These are phyloP conservation scores for Avicennia marina DNA, from an alignment of 257 asterid species.

Conservation along the genomic window DNA sequence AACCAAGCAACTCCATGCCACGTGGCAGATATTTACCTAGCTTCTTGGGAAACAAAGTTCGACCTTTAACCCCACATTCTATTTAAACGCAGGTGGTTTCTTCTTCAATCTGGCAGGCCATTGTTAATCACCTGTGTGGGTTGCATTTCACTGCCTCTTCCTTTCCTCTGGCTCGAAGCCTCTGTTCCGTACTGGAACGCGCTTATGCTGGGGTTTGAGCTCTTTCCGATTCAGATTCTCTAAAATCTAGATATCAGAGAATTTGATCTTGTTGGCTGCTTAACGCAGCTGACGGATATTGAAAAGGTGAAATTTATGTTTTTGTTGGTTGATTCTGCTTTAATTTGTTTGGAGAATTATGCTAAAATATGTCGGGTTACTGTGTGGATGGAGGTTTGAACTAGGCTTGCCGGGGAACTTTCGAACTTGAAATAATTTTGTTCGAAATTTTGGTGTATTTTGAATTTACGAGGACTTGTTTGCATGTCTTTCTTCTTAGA, in stretches of 20 bases:
- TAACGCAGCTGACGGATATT: conserved; percentile 11
- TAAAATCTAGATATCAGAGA: conserved; percentile 6
- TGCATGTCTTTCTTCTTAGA: not conserved
- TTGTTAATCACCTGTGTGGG: conserved; percentile 8
- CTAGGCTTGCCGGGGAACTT: not conserved
- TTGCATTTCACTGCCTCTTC: conserved; percentile 14
- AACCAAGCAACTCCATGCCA: conserved; percentile 15
- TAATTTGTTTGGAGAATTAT: not conserved
- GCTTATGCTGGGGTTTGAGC: conserved; percentile 35
- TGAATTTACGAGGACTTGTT: not conserved
- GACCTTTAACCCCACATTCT: conserved; percentile 19
- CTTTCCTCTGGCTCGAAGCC: conserved; percentile 28
- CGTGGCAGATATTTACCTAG: conserved; percentile 28
- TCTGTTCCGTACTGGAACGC: conserved; percentile 38
- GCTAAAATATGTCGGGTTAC: not conserved
- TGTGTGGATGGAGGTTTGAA: not conserved
- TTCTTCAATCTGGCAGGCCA: conserved; percentile 18
- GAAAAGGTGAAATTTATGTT: conserved; percentile 15
- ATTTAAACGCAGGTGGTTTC: conserved; percentile 30
- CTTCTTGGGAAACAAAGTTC: conserved; percentile 21
- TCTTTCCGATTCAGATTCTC: not conserved
- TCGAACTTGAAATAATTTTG: conserved; percentile 2
- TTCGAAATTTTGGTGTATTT: conserved; percentile 5
- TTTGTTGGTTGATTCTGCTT: not conserved
- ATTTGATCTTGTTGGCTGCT: conserved; percentile 16